Base-by-base conservation (phyloP, 805 yeast species). In the Candida dendrica region DNA sequence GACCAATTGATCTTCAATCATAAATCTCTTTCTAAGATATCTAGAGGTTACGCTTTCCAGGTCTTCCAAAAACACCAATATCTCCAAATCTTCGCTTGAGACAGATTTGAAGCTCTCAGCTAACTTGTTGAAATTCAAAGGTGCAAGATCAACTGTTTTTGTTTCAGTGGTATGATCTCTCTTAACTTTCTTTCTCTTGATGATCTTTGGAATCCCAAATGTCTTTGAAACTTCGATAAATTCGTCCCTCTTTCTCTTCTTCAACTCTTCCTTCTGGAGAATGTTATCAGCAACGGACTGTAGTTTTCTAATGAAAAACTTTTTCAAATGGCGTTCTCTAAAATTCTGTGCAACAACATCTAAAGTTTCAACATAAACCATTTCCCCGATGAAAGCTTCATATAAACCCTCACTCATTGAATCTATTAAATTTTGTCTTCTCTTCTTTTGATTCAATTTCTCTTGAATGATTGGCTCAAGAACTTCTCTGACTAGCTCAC, bases 371-470 rank as follows among this genome's bases (percentile, higher is more conserved):
- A 72, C 58, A 50, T 69, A 77, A 0, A 75, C 54, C 32, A 73
- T 65, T 48, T 84, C 90, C 36, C 74, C 69, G 34, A 85, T 52
- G 50, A 84, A 81, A 0, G 90, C 85, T 15, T 59, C 53, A 47
- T 65, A 82, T 1, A 85, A 55, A 34, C 79, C 84, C 1, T 58
- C 51, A 1, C 80, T 54, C n/a, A 81, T 60, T 0, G 59, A 44
- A 0, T 66, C 55, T 2, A 78, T 56, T 1, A 68, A 40, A 19
- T 59, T 46, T 44, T 56, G 64, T 36, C 46, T 48, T 19, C 46
- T 41, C 24, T 45, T 18, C 6, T 45, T 37, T n/a, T 47, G 37
- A 8, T 41, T 46, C 3, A 49, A 39, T 19, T 49, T 49, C 11
- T 39, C 42, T 5, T 41, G 16, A 4, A 54, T 43, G 4, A 50